phyloP scores from a whole-genome alignment of 2,329 filamentous ascomycete genomes.

The Dactylonectria estremocensis region DNA sequence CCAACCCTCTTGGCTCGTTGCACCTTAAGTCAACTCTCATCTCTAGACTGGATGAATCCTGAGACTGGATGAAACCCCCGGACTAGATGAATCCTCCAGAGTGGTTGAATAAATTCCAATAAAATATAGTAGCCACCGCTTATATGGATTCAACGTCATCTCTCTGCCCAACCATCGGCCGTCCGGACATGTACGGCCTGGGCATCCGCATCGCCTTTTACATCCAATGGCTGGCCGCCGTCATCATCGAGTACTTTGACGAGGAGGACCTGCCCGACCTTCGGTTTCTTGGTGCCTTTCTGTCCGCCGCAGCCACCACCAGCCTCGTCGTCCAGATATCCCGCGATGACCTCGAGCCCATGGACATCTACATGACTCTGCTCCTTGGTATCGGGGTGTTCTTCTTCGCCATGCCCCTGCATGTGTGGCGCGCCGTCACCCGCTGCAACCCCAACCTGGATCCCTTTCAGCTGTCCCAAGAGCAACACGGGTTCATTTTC shows the following conservation, averaged over 20 bases:
- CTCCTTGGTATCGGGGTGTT: slow-evolving; percentile 51
- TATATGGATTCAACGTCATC: background rate
- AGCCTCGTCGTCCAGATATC: slow-evolving; percentile 49
- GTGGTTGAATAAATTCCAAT: slow-evolving; percentile 26
- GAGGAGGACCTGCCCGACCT: slow-evolving; percentile 48
- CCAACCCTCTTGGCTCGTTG: background rate
- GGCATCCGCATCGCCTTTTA: slow-evolving; percentile 55
- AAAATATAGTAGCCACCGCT: background rate
- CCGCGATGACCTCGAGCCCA: slow-evolving; percentile 40
- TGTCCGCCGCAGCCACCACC: slow-evolving; percentile 48
- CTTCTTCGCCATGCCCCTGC: slow-evolving; percentile 52
- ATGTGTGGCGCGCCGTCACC: slow-evolving; percentile 52
- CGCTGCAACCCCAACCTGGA: slow-evolving; percentile 51
- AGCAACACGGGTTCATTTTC: slow-evolving; percentile 46
- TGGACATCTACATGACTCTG: slow-evolving; percentile 53
- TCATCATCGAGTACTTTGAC: slow-evolving; percentile 52
- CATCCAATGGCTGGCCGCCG: slow-evolving; percentile 54
- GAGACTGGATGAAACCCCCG: background rate
- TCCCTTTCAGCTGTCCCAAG: slow-evolving; percentile 48
- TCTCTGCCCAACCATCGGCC: slow-evolving; percentile 47
- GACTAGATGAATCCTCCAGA: background rate
- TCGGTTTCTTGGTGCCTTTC: slow-evolving; percentile 52
- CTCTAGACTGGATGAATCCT: background rate
- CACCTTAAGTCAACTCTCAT: background rate
- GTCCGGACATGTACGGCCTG: slow-evolving; percentile 54